Evolutionary conservation across 345 rosid genomes (phyloP), one percentile per base, ranked within the genome.

Genomic region (Populus alba): DNA sequence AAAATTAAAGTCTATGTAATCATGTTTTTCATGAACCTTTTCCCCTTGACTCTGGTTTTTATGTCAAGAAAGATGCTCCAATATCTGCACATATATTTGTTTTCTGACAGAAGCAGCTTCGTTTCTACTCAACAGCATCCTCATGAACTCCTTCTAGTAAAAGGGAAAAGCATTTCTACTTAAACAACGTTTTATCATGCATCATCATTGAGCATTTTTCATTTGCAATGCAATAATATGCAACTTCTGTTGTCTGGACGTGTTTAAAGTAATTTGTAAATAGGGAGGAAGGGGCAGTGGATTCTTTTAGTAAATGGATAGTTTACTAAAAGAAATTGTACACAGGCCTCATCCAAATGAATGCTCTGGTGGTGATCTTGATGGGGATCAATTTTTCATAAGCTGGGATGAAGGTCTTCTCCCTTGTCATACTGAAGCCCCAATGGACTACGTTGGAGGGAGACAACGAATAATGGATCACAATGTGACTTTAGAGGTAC

Each of bases 291-390:
- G 57, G 17, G 47, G 38, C n/a, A 11, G 61, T 5, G 7, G 22
- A 68, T 37, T n/a, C 57, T 65, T n/a, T 68, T 37, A 12, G 41
- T 75, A 16, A 59, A 74, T 65, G 47, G 18, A 53, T 72, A 17
- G 43, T 43, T 45, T 25, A 11, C 45, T 23, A 12, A 61, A 65
- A 79, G 71, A 71, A 67, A 77, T 63, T 49, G 41, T 72, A 71
- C 49, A 61, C 87, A 96, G 99, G 95, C 99, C 99, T 67, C 98
- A 96, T 88, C 97, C 97, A 63, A 94, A 90, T 77, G 98, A 96
- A 89, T 96, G 97, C 86, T 94, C 96, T 23, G 99, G 99, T 70
- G 99, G 98, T 67, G 99, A 94, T 89, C 98, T 96, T 75, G 99
- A 96, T 72, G 98, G 99, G 68, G 99, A 96, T 86, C 86, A 82